Conservation (phyloP, 2,329 filamentous ascomycete species). For the Stagonosporopsis rhizophila region DNA sequence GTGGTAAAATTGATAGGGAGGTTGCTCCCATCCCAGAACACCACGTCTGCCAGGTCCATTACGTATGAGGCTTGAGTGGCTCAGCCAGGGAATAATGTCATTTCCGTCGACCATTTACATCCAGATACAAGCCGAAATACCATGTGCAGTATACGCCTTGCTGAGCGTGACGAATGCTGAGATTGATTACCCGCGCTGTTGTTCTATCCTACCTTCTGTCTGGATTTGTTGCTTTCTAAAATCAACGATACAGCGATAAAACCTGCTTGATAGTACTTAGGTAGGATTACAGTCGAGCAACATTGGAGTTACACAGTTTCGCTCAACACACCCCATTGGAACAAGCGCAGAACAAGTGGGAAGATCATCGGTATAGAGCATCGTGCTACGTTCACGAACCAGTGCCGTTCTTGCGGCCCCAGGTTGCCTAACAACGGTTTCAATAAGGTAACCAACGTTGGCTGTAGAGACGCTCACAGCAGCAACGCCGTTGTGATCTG, state of each 20-base stretch:
- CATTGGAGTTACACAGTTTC: not conserved
- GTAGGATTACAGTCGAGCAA: not conserved
- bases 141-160: not conserved
- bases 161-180: not conserved
- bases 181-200: not conserved
- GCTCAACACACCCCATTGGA: slow-evolving; percentile 1
- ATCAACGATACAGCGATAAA: not conserved
- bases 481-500: not conserved
- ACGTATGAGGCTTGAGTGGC: slow-evolving; percentile 1
- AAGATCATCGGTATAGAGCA: not conserved
- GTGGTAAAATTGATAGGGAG: no score
- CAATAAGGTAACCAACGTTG: slow-evolving; percentile 9
- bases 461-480: not conserved
- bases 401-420: not conserved
- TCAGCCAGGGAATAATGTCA: not conserved
- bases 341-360: not conserved
- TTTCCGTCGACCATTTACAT: no score
- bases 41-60: not conserved
- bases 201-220: not conserved
- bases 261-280: not conserved
- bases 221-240: not conserved
- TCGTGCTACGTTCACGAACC: not conserved
- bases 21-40: not conserved
- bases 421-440: slow-evolving; percentile 4
- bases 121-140: no score